These are phyloP conservation scores for Lenzites betulinus DNA, from an alignment of 768 basidiomycete genomes.

Conservation along the genomic window DNA sequence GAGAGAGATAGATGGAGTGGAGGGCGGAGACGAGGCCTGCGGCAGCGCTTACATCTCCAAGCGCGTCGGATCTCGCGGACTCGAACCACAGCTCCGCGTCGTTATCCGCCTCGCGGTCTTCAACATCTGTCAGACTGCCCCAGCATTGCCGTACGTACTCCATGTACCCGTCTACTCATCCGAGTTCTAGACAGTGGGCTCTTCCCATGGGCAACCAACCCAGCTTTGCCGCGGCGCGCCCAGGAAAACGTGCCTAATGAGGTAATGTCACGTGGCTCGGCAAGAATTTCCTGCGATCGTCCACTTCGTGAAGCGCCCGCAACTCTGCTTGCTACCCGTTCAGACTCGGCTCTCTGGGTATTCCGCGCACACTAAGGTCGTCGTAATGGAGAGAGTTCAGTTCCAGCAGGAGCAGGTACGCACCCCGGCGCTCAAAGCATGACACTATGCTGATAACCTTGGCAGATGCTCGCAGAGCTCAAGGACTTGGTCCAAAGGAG, in stretches of 20 bases:
- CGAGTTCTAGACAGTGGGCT: too few species aligned
- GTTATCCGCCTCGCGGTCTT: neutral
- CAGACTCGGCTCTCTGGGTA: neutral
- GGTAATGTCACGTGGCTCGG: conserved; percentile 11
- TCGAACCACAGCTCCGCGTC: conserved; percentile 4
- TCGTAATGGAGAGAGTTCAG: conserved; percentile 86
- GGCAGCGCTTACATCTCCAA: conserved; percentile 4
- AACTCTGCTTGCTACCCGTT: neutral
- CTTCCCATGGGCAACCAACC: too few species aligned
- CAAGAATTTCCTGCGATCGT: conserved; percentile 11
- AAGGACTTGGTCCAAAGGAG: conserved; percentile 87
- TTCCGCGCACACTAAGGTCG: neutral
- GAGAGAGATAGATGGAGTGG: conserved; percentile 12
- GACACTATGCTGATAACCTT: neutral
- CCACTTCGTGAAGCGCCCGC: conserved; percentile 4
- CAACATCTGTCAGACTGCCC: neutral
- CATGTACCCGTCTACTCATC: too few species aligned
- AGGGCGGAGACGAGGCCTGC: conserved; percentile 1
- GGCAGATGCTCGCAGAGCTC: conserved; percentile 90
- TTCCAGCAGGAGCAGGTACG: conserved; percentile 89
- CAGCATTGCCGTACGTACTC: neutral
- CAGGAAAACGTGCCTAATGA: neutral
- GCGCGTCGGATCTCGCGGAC: conserved; percentile 10
- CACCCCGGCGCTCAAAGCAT: too few species aligned
- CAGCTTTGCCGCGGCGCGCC: too few species aligned